Evolutionary conservation across 2,329 filamentous ascomycete genomes (phyloP), one percentile per base, ranked within the genome.

Genomic region (Phaeosphaeriaceae sp.): DNA sequence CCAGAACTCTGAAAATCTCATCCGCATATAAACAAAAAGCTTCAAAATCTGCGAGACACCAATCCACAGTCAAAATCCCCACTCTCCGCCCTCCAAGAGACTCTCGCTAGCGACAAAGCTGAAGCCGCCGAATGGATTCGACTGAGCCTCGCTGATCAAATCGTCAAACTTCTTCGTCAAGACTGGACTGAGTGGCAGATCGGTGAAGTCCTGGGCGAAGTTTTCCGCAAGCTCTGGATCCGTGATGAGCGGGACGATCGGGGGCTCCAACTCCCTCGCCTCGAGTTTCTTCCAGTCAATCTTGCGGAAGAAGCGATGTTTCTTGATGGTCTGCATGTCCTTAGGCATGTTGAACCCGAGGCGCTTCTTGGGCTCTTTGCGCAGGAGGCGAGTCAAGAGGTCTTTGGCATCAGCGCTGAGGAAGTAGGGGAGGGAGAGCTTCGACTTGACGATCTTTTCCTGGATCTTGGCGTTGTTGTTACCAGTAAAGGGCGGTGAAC

Each of bases 151-250:
- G n/a, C 56, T 61, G 46, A 69, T 57, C 20, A 62, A 62, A 25
- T 71, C 70, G 33, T 70, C 71, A 49, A 67, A 68, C 40, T 68
- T 72, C 63, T 65, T 71, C 21, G 65, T 71, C 49, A 76, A 74
- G 1, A 91, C 83, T 6, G 93, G 92, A 74, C 91, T 96, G 15
- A 98, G 83, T 3, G 91, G 86, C 62, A 97, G 79, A 54, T 91
- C 88, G 0, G 94, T 99, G 76, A 99, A 99, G 74, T 97, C 93
- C n/a, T 84, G 83, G 0, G 91, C 87, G 79, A 99, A 99, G 80
- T 99, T 99, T 85, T 99, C 96, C 0, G 95, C 95, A 47, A 97
- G 84, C 76, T 96, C 93, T 0, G 95, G 95, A 71, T 99, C 93
- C 0, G 95, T 98, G 72, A 99, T 94, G 70, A 98, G 84, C 17